Conservation (phyloP, 2,329 filamentous ascomycete genomes). For the Clarireedia monteithiana region DNA sequence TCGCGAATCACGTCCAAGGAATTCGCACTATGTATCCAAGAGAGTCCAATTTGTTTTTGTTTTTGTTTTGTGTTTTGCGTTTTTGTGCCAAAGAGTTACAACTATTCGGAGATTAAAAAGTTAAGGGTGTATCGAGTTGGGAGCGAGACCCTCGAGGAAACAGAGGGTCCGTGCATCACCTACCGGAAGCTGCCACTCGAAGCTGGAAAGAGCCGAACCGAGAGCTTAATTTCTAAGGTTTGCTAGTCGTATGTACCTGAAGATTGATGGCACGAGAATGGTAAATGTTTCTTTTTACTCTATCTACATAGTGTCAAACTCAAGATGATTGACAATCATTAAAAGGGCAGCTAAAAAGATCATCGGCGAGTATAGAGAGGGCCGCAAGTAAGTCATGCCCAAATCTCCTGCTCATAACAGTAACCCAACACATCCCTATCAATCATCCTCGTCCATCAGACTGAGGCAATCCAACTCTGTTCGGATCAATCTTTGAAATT, state of each 20-base stretch:
- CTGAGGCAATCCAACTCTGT: constrained; percentile 64
- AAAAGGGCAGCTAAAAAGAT: no score
- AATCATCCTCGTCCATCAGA: constrained; percentile 52
- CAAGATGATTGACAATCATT: no score
- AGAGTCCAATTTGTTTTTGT: neutral
- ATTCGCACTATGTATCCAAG: neutral
- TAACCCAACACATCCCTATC: neutral
- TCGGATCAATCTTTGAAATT: constrained; percentile 66
- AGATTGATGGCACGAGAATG: no score
- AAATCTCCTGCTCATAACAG: neutral
- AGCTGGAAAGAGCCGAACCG: neutral
- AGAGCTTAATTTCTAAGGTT: neutral
- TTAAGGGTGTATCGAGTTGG: neutral
- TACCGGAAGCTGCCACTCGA: neutral
- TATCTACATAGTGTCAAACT: no score
- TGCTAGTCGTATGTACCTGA: no score
- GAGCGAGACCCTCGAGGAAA: neutral
- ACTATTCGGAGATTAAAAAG: constrained; percentile 3
- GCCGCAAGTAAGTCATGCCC: no score
- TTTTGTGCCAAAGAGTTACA: neutral
- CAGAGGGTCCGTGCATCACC: neutral
- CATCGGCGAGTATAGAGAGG: no score
- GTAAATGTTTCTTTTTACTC: no score
- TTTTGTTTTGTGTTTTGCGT: neutral
- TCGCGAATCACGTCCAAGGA: neutral